Base-by-base conservation (phyloP, 331 rosid species). In the Pyracantha coccinea region DNA sequence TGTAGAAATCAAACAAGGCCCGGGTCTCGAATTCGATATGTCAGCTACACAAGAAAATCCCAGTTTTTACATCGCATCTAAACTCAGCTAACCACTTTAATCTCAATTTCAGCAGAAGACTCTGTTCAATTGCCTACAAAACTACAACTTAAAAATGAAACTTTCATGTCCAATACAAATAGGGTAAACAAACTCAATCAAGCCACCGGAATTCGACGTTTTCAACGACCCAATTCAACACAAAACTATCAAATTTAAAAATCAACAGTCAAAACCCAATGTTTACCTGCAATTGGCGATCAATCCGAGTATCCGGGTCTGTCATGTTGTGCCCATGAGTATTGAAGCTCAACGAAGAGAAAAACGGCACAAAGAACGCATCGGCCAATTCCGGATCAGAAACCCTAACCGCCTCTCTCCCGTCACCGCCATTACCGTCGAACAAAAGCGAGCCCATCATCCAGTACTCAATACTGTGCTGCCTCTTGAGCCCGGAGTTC, bases 381-480 rank as follows among this genome's bases (percentile, higher is more conserved):
- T 92, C 92, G 0, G 98, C 99, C 23, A 77, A 25, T 75, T 88
- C 98, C 25, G 97, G 98, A 90, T 95, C 97, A 59, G 78, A 86
- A 76, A 92, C 96, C 89, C 93, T 92, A 47, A 89, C 75, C 10
- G 80, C 97, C 41, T 89, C 96, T 9, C 84, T 61, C 67, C 32
- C 82, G 8, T 75, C 79, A 1, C 69, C 85, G 58, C 60, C 78
- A 8, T 47, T 86, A 31, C 53, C 62, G 14, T 82, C 83, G 52
- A 79, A 69, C 27, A 95, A 28, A 38, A 95, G 90, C 88, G 96
- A 95, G 4, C 98, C 88, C 90, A 88, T 92, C 97, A 95, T 89
- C 99, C 99, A 95, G 68, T 85, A 95, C 96, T 92, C 99, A 8
- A 90, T 89, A 74, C 97, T 95, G 72, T 95, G 98, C 88, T 95